phyloP scores from a whole-genome alignment of 2,329 filamentous ascomycete species.

The Aspergillus ruber region DNA sequence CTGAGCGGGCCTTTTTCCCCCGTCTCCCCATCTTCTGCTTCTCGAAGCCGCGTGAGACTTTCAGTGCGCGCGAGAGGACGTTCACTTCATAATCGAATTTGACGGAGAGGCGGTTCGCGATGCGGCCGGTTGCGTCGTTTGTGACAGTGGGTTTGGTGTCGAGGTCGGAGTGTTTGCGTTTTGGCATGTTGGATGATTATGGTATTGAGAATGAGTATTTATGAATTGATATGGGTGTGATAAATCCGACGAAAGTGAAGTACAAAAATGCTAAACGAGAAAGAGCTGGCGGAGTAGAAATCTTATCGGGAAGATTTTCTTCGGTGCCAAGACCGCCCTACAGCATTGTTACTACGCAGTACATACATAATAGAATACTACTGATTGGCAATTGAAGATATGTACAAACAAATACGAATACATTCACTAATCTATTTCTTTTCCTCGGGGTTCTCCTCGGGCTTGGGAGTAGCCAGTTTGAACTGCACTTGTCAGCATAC shows the following conservation, averaged over 20 bases:
- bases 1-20: conserved; percentile 45
- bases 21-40: conserved; percentile 57
- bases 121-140: conserved; percentile 18
- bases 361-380: too few relatives aligned
- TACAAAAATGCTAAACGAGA: too few relatives aligned
- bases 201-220: too few relatives aligned
- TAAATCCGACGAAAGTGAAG: too few relatives aligned
- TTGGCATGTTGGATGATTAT: conserved; percentile 26
- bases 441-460: conserved; percentile 81
- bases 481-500: conserved; percentile 47
- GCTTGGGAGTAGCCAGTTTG: conserved; percentile 92
- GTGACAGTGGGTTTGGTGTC: conserved; percentile 9
- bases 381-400: conserved; percentile 16
- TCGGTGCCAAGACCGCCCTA: not conserved
- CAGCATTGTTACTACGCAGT: too few relatives aligned
- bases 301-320: too few relatives aligned
- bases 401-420: conserved; percentile 31
- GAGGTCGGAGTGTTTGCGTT: conserved; percentile 34
- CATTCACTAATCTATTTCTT: conserved; percentile 66
- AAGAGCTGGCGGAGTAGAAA: too few relatives aligned
- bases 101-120: conserved; percentile 33
- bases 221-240: too few relatives aligned
- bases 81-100: conserved; percentile 47
- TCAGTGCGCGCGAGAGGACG: conserved; percentile 48
- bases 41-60: conserved; percentile 55